Percentiles rank a stretch among this genome's conserved stretches.
These are phyloP conservation scores for Nitzschia putrida DNA, from an alignment of 108 stramenopile species.

Conservation along the genomic window DNA sequence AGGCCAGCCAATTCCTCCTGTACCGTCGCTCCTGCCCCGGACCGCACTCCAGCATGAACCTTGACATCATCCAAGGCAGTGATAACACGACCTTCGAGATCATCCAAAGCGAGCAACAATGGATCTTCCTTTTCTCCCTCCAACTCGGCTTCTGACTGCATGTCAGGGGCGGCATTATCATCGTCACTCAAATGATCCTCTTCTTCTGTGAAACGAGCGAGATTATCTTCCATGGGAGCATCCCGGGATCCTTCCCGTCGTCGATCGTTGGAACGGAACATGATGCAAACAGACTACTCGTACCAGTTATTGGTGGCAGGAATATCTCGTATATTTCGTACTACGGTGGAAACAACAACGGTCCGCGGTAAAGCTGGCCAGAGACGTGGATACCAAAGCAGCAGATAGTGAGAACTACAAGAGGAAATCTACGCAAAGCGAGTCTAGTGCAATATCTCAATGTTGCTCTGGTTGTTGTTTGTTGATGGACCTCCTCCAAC, in stretches of 20 bases:
- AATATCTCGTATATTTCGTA: no score
- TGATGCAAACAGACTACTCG: background rate
- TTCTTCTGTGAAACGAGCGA: constrained; percentile 28
- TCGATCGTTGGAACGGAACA: constrained; percentile 35
- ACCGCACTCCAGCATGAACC: constrained; percentile 58
- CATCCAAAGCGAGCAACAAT: constrained; percentile 69
- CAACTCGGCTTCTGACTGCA: constrained; percentile 50
- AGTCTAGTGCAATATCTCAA: no score
- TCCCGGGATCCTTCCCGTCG: constrained; percentile 10
- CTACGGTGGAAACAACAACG: no score
- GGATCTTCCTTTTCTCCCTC: constrained; percentile 71
- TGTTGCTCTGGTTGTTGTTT: no score
- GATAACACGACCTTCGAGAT: constrained; percentile 74
- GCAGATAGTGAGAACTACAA: no score
- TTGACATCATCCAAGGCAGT: constrained; percentile 75
- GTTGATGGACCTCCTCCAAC: no score
- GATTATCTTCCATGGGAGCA: constrained; percentile 22
- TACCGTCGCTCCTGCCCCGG: constrained; percentile 35
- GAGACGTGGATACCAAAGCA: no score
- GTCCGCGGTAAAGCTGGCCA: no score
- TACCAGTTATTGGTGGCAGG: no score
- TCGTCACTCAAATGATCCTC: constrained; percentile 53
- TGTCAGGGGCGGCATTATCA: constrained; percentile 69
- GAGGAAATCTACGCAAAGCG: no score
- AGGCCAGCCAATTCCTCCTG: constrained; percentile 73